phyloP scores from a whole-genome alignment of 106 monocot genomes.

The Chionographis japonica region DNA sequence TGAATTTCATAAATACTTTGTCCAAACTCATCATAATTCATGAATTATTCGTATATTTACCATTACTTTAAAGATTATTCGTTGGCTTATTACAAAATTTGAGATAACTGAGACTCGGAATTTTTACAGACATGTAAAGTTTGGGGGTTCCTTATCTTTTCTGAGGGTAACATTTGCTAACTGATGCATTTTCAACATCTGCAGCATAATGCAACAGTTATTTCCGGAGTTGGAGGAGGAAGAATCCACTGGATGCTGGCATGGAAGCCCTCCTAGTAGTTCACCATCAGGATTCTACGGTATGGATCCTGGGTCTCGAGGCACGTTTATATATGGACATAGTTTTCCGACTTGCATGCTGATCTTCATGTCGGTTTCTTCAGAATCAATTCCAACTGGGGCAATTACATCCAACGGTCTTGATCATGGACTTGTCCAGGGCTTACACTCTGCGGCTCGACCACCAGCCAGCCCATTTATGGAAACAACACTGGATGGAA shows the following conservation, averaged over 20 bases:
- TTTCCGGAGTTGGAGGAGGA: conserved; percentile 39
- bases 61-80: no score
- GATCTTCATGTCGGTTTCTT: conserved; percentile 2
- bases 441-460: conserved; percentile 29
- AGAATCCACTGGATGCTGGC: conserved; percentile 16
- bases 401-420: conserved; percentile 22
- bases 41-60: no score
- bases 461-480: conserved; percentile 32
- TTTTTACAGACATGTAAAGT: background rate
- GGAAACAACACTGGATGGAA: conserved; percentile 27
- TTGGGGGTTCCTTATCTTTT: background rate
- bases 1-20: no score
- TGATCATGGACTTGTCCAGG: conserved; percentile 41
- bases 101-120: no score
- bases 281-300: conserved; percentile 28
- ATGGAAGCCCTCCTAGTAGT: conserved; percentile 26
- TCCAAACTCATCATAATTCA: no score
- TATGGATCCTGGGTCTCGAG: background rate
- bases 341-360: background rate
- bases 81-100: no score
- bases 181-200: conserved; percentile 1
- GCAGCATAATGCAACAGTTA: conserved; percentile 41
- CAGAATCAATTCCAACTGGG: conserved; percentile 32
- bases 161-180: background rate
- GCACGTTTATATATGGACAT: background rate